Conservation (phyloP, 2,329 filamentous ascomycete species). For the Xylaria sp. region DNA sequence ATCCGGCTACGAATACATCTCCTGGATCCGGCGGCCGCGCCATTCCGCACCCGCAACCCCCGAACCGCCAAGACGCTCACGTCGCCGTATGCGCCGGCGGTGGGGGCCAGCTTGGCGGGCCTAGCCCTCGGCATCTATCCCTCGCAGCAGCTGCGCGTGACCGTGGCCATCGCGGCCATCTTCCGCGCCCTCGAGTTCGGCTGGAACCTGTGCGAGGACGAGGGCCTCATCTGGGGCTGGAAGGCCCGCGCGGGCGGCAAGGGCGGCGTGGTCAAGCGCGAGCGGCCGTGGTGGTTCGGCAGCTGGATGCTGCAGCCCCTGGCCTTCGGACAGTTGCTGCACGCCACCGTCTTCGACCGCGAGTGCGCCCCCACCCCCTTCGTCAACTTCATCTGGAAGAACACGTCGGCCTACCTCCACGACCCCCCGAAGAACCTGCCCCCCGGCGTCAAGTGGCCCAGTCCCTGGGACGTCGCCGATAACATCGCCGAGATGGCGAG, state of each 20-base stretch:
- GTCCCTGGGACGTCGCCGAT: conserved; percentile 74
- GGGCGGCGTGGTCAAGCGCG: conserved; percentile 59
- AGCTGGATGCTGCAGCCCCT: conserved; percentile 82
- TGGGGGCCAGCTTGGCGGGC: conserved; percentile 88
- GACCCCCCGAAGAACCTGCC: conserved; percentile 70
- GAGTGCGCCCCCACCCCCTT: conserved; percentile 58
- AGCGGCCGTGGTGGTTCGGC: conserved; percentile 79
- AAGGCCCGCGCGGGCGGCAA: conserved; percentile 44
- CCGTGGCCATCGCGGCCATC: conserved; percentile 78
- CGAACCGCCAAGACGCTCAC: conserved; percentile 74
- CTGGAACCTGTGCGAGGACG: conserved; percentile 81
- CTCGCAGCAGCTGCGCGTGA: conserved; percentile 64
- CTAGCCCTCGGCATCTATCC: conserved; percentile 79
- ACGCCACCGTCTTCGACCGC: conserved; percentile 75
- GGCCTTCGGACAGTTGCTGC: conserved; percentile 74
- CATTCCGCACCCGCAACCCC: conserved; percentile 84
- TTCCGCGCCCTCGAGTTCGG: conserved; percentile 83
- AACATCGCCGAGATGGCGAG: conserved; percentile 79
- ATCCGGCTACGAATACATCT: conserved; percentile 76
- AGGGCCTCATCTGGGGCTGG: conserved; percentile 67
- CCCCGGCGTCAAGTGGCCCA: conserved; percentile 70
- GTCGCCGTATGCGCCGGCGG: conserved; percentile 79
- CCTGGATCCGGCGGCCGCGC: conserved; percentile 75
- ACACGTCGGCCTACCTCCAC: conserved; percentile 81
- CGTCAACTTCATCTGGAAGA: conserved; percentile 63